Conservation (phyloP, 352 stramenopile genomes). For the Blastocystis sp. region DNA sequence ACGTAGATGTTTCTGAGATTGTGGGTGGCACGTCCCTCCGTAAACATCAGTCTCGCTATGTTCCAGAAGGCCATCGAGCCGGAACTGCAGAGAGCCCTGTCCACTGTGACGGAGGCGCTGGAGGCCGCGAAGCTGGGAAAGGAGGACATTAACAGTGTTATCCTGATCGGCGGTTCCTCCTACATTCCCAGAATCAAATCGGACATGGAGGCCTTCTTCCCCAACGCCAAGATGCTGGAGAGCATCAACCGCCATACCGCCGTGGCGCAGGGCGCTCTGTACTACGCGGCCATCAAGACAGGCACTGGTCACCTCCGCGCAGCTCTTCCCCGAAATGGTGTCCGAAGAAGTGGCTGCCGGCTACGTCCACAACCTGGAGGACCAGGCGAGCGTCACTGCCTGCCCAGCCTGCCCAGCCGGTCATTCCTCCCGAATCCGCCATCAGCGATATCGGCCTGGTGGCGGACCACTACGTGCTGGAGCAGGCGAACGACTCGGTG, state of each 20-base stretch:
- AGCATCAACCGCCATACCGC: constrained; percentile 93
- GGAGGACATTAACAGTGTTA: constrained; percentile 93
- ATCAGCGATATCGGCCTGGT: too few species aligned
- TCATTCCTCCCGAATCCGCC: too few species aligned
- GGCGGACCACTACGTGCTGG: background rate
- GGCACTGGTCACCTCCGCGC: background rate
- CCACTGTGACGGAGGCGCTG: constrained; percentile 88
- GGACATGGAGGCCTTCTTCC: constrained; percentile 95
- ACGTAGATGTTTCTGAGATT: constrained; percentile 91
- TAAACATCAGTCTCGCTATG: constrained; percentile 80
- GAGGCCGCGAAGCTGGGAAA: constrained; percentile 91
- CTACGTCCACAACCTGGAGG: too few species aligned
- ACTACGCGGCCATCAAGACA: background rate
- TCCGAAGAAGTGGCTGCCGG: too few species aligned
- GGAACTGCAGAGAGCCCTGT: constrained; percentile 96
- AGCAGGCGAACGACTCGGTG: constrained; percentile 10
- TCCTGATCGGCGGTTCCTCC: constrained; percentile 96
- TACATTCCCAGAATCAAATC: constrained; percentile 94
- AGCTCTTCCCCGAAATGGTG: too few species aligned
- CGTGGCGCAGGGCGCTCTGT: constrained; percentile 90
- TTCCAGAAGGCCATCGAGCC: constrained; percentile 98
- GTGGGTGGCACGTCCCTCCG: constrained; percentile 88
- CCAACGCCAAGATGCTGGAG: constrained; percentile 51
- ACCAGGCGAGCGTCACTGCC: too few species aligned
- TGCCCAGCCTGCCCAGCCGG: too few species aligned